Evolutionary conservation across 495 filamentous ascomycete genomes (phyloP).

Genomic region (Hypoxylon intermedium): DNA sequence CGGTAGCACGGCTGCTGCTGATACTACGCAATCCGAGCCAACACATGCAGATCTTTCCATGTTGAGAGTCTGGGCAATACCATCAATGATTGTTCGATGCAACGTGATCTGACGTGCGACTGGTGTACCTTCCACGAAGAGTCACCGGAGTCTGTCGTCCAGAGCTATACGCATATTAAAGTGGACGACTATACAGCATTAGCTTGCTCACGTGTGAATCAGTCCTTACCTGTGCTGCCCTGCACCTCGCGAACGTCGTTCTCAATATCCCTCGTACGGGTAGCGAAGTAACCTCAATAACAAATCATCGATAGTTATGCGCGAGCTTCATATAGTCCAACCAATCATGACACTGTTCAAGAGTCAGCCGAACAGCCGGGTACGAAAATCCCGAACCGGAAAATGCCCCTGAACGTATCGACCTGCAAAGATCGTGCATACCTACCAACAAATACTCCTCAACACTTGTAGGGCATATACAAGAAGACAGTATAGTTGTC

Average conservation of each 20-base stretch:
- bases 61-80: too few species aligned
- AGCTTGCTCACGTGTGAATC: slow-evolving; percentile 13
- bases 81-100: background rate
- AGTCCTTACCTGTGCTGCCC: slow-evolving; percentile 10
- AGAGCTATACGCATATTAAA: background rate
- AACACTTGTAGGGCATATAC: background rate
- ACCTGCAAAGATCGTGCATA: background rate
- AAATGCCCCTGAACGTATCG: background rate
- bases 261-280: slow-evolving; percentile 2
- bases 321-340: background rate
- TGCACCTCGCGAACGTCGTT: background rate
- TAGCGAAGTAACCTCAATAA: slow-evolving; percentile 8
- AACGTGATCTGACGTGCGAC: background rate
- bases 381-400: background rate
- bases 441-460: background rate
- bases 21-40: background rate
- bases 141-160: background rate
- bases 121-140: background rate
- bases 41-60: background rate
- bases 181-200: background rate
- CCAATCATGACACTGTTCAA: slow-evolving; percentile 1
- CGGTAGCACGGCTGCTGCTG: background rate
- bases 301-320: slow-evolving; percentile 3
- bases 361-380: background rate
- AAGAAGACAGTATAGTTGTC: background rate